phyloP scores from a whole-genome alignment of 352 stramenopile species.

The Globisporangium echinulatum region DNA sequence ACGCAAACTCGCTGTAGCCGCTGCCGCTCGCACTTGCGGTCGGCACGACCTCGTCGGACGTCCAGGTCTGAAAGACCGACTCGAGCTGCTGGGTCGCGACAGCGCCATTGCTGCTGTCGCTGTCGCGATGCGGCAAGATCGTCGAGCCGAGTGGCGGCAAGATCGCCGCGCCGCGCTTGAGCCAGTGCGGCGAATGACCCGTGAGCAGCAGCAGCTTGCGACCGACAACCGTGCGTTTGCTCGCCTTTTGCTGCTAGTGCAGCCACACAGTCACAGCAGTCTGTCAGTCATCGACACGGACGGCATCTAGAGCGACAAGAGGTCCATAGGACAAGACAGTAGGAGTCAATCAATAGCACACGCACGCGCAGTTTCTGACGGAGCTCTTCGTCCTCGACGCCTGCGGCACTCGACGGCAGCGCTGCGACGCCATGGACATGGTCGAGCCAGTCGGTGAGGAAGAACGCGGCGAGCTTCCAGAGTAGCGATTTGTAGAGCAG shows the following conservation, averaged over 20 bases:
- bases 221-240: slow-evolving; percentile 8
- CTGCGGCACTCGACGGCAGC: not conserved
- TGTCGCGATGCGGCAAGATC: slow-evolving; percentile 14
- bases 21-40: not conserved
- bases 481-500: slow-evolving; percentile 30
- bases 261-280: no score
- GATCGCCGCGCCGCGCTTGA: slow-evolving; percentile 31
- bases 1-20: slow-evolving; percentile 10
- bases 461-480: slow-evolving; percentile 47
- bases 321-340: no score
- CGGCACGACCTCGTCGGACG: slow-evolving; percentile 11
- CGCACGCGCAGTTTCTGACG: slow-evolving; percentile 9
- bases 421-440: not conserved
- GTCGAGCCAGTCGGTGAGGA: slow-evolving; percentile 34
- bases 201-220: slow-evolving; percentile 14
- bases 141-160: slow-evolving; percentile 24
- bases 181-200: slow-evolving; percentile 8
- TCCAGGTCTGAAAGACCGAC: slow-evolving; percentile 17
- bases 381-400: slow-evolving; percentile 28
- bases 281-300: no score
- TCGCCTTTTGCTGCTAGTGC: slow-evolving; percentile 1
- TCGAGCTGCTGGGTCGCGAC: slow-evolving; percentile 6
- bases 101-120: not conserved
- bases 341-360: not conserved
- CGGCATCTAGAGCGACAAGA: not conserved